These are phyloP conservation scores for Amanita inopinata DNA, from an alignment of 768 basidiomycete genomes.

Conservation along the genomic window DNA sequence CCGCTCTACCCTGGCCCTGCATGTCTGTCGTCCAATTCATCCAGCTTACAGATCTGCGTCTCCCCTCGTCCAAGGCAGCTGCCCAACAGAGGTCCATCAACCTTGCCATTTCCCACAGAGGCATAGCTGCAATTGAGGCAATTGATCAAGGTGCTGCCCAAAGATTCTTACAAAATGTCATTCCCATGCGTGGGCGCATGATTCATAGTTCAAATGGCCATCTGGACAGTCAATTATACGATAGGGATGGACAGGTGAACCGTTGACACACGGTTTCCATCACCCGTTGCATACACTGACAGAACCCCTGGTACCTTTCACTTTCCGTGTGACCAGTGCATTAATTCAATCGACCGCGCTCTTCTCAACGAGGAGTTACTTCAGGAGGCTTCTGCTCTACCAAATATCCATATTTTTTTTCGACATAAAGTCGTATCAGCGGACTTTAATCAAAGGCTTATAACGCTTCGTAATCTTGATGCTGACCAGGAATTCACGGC, in stretches of 20 bases:
- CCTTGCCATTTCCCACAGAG: conserved; percentile 89
- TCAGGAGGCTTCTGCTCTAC: conserved; percentile 53
- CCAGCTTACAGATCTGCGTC: conserved; percentile 51
- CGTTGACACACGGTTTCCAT: conserved; percentile 11
- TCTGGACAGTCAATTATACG: conserved; percentile 79
- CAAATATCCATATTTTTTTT: conserved; percentile 66
- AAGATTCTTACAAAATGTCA: conserved; percentile 65
- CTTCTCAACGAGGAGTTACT: conserved; percentile 83
- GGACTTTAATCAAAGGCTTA: conserved; percentile 60
- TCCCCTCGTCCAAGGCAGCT: conserved; percentile 55
- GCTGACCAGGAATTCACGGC: conserved; percentile 34
- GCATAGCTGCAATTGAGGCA: conserved; percentile 77
- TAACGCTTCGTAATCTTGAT: conserved; percentile 40
- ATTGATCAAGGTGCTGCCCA: conserved; percentile 65
- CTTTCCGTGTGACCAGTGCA: conserved; percentile 49
- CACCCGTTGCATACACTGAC: no score
- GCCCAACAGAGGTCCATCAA: conserved; percentile 87
- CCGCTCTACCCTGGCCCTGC: neutral
- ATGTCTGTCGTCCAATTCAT: conserved; percentile 3
- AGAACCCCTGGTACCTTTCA: conserved; percentile 17
- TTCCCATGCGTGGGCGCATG: conserved; percentile 95
- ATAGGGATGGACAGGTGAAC: conserved; percentile 78
- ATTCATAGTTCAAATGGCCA: conserved; percentile 72
- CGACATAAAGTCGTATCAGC: conserved; percentile 68
- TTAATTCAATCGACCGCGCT: conserved; percentile 87